Base-by-base conservation (phyloP, 345 rosid species). In the Carallia brachiata region DNA sequence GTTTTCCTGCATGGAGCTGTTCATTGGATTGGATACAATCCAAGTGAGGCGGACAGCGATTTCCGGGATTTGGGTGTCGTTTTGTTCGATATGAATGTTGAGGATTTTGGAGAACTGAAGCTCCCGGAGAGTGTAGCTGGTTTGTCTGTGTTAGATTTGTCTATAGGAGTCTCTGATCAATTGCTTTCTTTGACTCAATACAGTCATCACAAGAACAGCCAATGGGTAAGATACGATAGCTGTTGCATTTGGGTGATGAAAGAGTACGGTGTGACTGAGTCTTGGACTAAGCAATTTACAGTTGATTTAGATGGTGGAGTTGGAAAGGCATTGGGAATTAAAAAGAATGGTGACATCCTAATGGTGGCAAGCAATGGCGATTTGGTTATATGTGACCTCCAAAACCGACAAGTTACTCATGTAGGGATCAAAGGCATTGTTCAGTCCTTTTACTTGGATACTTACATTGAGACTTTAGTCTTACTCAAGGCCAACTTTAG, bases 21-120 rank as follows among this genome's bases (percentile, higher is more conserved):
- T 28, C 83, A 84, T 64, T 84, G 87, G 84, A 68, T 84, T 62
- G 85, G 81, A 18, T 69, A 72, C 36, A 52, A 61, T 48, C 67
- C 30, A 0, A 66, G 48, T 3, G 58, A 50, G 1, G 39, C 32
- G 6, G 47, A 32, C 4, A 31, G 44, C 6, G 18, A 52, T 4
- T 50, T 61, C 52, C 47, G 56, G 4, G 61, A 40, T 32, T 34
- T 77, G 54, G 48, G 76, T 16, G 6, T 78, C 5, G 79, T 70
- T 0, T 65, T 62, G 40, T 80, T 80, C 2, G 37, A 71, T 31
- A 34, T 78, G 68, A 66, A 31, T 16, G 58, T 61, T 0, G 84
- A 80, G 54, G 71, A 57, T 44, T 77, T 84, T 15, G 48, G 50
- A 47, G 78, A 76, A 64, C 63, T 76, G 52, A 62, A 60, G 44